These are phyloP conservation scores for Boletus reticuloceps DNA, from an alignment of 768 basidiomycete genomes.

Conservation along the genomic window DNA sequence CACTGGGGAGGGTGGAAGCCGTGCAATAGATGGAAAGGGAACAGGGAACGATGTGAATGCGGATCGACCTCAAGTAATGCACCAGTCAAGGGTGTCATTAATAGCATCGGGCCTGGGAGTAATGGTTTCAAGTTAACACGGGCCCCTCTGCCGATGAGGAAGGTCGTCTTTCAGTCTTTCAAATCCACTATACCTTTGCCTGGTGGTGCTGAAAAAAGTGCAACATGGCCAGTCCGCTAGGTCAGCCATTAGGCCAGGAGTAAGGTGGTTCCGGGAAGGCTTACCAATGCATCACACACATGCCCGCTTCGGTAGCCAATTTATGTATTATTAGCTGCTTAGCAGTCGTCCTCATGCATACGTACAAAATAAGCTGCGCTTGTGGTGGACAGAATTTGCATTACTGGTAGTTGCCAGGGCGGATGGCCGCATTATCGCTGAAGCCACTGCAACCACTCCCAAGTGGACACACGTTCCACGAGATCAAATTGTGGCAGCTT, in stretches of 20 bases:
- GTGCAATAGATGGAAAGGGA: neutral
- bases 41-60: neutral
- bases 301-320: too few species aligned
- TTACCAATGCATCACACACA: too few species aligned
- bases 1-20: neutral
- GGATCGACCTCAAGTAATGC: neutral
- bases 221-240: neutral
- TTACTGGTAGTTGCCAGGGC: neutral
- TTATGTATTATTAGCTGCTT: too few species aligned
- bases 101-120: constrained; percentile 3
- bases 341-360: too few species aligned
- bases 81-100: neutral
- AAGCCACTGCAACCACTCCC: too few species aligned
- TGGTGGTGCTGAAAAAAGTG: too few species aligned
- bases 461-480: too few species aligned
- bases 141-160: neutral
- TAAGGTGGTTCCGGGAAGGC: too few species aligned
- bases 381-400: neutral
- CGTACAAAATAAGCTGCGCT: neutral
- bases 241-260: neutral
- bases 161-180: too few species aligned
- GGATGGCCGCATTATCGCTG: neutral
- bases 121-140: neutral
- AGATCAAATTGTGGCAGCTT: too few species aligned
- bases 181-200: too few species aligned